Base-by-base conservation (phyloP, 2,329 filamentous ascomycete species). In the Dothideomycetes sp. region DNA sequence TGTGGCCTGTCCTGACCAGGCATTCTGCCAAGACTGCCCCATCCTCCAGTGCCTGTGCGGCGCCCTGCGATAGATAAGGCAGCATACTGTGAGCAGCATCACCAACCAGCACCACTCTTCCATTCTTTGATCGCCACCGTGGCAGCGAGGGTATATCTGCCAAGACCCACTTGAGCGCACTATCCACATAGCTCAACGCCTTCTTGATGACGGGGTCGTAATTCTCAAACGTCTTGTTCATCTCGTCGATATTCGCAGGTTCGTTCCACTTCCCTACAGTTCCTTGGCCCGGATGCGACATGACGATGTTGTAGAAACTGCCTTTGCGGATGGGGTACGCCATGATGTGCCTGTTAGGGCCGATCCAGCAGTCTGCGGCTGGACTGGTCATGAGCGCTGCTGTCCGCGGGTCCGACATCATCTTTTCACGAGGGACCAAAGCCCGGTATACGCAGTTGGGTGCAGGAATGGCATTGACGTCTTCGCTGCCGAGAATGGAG, bases 301-400 rank as follows among this genome's bases (percentile, higher is more conserved):
- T 19, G 2, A 19, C 37, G 30, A 39, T 22, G 12, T 39, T 39
- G 17, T 32, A 22, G 5, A 32, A 27, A 15, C 22, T 17, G 19
- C 37, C 34, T 4, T 27, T 34, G 2, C 40, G 22, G 22, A 45
- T 45, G 9, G 40, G 40, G 12, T 45, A 45, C 9, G 40, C 31
- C 17, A 45, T 19, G 7, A 27, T 40, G 22, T 30, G 18, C 3
- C 40, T 29, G 4, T 38, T 22, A 24, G 40, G 37, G 11, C 51
- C 49, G 36, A 56, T 47, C 35, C 48, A 59, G 44, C 54, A 52
- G 29, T 56, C 55, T 3, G 54, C 53, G 38, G 54, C 52, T n/a
- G n/a, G n/a, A n/a, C n/a, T n/a, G n/a, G n/a, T n/a, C n/a, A n/a
- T n/a, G n/a, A n/a, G n/a, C n/a, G n/a, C n/a, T n/a, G n/a, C n/a